phyloP scores from a whole-genome alignment of 805 yeast genomes.

The Komagataella pastoris region DNA sequence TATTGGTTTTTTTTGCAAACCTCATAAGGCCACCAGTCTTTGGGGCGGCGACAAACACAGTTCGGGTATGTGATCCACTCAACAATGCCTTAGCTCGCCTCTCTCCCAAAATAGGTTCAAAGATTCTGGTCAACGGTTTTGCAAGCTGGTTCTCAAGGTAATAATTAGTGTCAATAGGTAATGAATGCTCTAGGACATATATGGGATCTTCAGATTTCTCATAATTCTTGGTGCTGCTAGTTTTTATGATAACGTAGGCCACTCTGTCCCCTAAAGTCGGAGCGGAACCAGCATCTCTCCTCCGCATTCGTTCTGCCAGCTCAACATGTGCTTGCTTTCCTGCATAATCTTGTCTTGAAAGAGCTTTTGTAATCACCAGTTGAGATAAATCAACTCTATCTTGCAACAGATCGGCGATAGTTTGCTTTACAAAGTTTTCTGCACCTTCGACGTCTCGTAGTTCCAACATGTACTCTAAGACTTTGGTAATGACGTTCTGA shows the following conservation, averaged over 20 bases:
- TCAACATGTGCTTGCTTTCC: conserved; percentile 97
- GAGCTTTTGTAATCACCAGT: conserved; percentile 84
- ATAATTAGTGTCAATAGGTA: conserved; percentile 90
- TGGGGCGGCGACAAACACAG: conserved; percentile 60
- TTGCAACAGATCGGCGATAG: conserved; percentile 82
- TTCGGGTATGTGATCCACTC: conserved; percentile 74
- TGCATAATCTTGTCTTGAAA: conserved; percentile 81
- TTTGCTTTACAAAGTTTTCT: conserved; percentile 68
- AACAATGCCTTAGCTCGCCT: conserved; percentile 66
- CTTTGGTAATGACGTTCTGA: conserved; percentile 87
- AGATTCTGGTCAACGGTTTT: conserved; percentile 86
- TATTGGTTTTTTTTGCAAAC: conserved; percentile 80
- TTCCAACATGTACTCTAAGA: conserved; percentile 71
- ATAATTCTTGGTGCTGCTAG: conserved; percentile 77
- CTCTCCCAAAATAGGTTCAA: conserved; percentile 91
- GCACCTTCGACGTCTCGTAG: conserved; percentile 83
- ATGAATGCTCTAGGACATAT: conserved; percentile 79
- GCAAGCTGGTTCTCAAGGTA: conserved; percentile 86
- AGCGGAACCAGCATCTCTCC: conserved; percentile 95
- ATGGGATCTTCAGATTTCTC: conserved; percentile 96
- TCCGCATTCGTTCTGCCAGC: conserved; percentile 87
- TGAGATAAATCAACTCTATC: conserved; percentile 88
- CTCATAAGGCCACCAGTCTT: conserved; percentile 77
- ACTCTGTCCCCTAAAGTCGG: conserved; percentile 97
- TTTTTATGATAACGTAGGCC: conserved; percentile 83